Evolutionary conservation across 1,284 basidiomycete species (phyloP).

Genomic region (Hymenochaete sp.): DNA sequence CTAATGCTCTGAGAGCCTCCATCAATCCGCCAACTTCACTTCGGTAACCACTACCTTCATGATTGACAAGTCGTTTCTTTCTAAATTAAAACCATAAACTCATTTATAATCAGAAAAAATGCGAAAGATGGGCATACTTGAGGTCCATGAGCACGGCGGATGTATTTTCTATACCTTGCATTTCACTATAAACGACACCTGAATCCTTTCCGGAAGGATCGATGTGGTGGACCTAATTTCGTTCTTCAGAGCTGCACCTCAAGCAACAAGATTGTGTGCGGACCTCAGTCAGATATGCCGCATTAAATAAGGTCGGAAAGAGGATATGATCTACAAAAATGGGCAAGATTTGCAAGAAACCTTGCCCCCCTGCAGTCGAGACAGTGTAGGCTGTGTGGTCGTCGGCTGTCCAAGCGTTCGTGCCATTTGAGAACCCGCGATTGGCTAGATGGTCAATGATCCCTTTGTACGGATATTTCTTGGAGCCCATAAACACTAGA

Average conservation of each 20-base stretch:
- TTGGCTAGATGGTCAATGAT: slow-evolving; percentile 97
- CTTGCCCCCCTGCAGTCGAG: slow-evolving; percentile 94
- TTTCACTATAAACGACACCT: slow-evolving; percentile 96
- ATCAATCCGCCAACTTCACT: slow-evolving; percentile 97
- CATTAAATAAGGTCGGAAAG: slow-evolving; percentile 89
- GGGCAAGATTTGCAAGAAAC: slow-evolving; percentile 90
- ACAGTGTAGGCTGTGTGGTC: slow-evolving; percentile 94
- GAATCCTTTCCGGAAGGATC: slow-evolving; percentile 86
- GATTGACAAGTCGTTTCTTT: slow-evolving; percentile 74
- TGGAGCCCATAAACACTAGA: slow-evolving; percentile 89
- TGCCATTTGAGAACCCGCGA: slow-evolving; percentile 90
- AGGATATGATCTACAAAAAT: slow-evolving; percentile 97
- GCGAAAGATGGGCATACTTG: slow-evolving; percentile 37
- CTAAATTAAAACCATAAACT: slow-evolving; percentile 33
- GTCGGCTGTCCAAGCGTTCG: slow-evolving; percentile 80
- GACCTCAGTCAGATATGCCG: slow-evolving; percentile 89
- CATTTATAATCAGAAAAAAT: background rate
- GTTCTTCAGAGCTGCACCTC: slow-evolving; percentile 16
- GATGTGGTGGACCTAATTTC: slow-evolving; percentile 77
- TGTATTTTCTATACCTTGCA: slow-evolving; percentile 97
- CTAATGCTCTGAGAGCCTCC: slow-evolving; percentile 81
- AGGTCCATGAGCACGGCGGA: slow-evolving; percentile 86
- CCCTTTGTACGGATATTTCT: slow-evolving; percentile 95
- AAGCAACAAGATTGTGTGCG: slow-evolving; percentile 12
- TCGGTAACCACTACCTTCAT: slow-evolving; percentile 79